phyloP scores from a whole-genome alignment of 495 filamentous ascomycete genomes.

The Cercophora samala region DNA sequence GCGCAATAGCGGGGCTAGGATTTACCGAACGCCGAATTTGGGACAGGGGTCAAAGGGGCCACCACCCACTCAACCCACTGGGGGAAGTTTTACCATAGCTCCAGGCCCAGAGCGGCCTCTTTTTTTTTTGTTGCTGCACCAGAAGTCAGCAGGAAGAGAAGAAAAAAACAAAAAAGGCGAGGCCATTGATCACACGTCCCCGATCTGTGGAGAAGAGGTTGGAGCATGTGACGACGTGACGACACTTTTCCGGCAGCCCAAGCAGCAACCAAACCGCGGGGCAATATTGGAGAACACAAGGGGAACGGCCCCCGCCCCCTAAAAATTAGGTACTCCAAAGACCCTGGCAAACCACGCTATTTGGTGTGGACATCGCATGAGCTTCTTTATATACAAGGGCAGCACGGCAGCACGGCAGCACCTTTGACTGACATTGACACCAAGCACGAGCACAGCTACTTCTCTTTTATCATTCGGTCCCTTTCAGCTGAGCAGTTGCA shows the following conservation, averaged over 20 bases:
- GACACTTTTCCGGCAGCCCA: slow-evolving; percentile 11
- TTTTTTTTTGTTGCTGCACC: not conserved
- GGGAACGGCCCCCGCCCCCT: not conserved
- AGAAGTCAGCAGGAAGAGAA: not conserved
- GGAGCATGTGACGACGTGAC: slow-evolving; percentile 29
- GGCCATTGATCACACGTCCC: slow-evolving; percentile 21
- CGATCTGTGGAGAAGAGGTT: slow-evolving; percentile 17
- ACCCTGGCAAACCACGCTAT: not conserved
- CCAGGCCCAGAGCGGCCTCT: slow-evolving; percentile 6
- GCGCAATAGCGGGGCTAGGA: not conserved
- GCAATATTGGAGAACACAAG: not conserved
- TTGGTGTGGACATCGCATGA: not conserved
- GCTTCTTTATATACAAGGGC: not conserved
- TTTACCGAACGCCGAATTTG: slow-evolving; percentile 2
- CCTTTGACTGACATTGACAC: not conserved
- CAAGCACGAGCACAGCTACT: not conserved
- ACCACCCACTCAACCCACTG: no score
- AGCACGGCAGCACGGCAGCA: not conserved
- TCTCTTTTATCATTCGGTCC: not conserved
- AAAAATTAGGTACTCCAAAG: not conserved
- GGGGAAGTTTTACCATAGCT: slow-evolving; percentile 1
- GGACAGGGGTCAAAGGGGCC: not conserved
- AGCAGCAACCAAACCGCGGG: slow-evolving; percentile 6
- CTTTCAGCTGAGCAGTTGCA: slow-evolving; percentile 2
- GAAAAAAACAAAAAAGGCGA: slow-evolving; percentile 2